Conservation (phyloP, 2,329 filamentous ascomycete species). For the Torrubiellomyces zombiae region DNA sequence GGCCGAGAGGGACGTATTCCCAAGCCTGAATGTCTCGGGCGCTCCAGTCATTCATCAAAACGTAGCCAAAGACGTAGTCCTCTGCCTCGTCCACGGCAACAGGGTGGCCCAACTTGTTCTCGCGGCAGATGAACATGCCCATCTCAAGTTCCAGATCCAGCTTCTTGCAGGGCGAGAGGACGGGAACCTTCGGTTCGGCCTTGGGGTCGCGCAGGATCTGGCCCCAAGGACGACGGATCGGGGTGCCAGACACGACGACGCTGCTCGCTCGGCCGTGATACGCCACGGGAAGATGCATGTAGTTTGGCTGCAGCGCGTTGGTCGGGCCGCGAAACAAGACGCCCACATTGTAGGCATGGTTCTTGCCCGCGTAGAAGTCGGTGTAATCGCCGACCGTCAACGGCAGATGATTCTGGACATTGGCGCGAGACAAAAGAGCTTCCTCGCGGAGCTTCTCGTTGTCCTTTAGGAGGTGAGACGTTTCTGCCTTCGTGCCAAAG, state of each 20-base stretch:
- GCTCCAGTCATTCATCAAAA: slow-evolving; percentile 49
- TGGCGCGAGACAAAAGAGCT: slow-evolving; percentile 15
- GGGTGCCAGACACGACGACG: slow-evolving; percentile 58
- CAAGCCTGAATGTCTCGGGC: slow-evolving; percentile 44
- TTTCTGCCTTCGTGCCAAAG: slow-evolving; percentile 34
- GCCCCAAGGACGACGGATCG: slow-evolving; percentile 54
- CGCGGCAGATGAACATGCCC: slow-evolving; percentile 54
- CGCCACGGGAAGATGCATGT: slow-evolving; percentile 62
- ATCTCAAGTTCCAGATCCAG: slow-evolving; percentile 69
- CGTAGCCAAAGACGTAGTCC: slow-evolving; percentile 53
- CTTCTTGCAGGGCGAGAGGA: slow-evolving; percentile 40
- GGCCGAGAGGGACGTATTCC: slow-evolving; percentile 46
- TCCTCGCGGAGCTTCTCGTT: slow-evolving; percentile 14
- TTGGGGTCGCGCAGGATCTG: slow-evolving; percentile 42
- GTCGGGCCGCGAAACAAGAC: slow-evolving; percentile 55
- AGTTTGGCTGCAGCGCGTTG: slow-evolving; percentile 67
- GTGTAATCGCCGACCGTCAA: slow-evolving; percentile 71
- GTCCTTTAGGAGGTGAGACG: slow-evolving; percentile 17
- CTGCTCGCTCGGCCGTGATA: slow-evolving; percentile 69
- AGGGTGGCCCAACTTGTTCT: slow-evolving; percentile 50
- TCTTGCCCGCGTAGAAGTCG: slow-evolving; percentile 67
- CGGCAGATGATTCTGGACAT: slow-evolving; percentile 53
- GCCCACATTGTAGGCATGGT: slow-evolving; percentile 58
- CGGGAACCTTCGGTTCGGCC: slow-evolving; percentile 35
- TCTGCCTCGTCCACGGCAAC: slow-evolving; percentile 51